Base-by-base conservation (phyloP, 257 asterid genomes). In the Agastache rugosa region DNA sequence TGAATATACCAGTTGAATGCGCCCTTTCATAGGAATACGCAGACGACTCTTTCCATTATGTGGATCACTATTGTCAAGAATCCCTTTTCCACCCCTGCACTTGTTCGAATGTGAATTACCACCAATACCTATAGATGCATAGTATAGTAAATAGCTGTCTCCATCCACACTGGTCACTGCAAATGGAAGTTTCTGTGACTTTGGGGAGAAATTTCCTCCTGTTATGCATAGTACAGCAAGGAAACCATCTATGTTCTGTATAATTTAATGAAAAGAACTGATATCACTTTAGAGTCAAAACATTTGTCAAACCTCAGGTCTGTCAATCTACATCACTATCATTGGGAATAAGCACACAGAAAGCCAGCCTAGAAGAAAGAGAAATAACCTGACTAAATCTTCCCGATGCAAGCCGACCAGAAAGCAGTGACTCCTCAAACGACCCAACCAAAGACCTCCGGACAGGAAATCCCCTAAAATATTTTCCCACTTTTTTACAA, bases 361-460 rank as follows among this genome's bases (percentile, higher is more conserved):
- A 63, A 35, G 59, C 63, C 74, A 71, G 63, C 27, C 56, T 5
- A 37, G 42, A 54, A 10, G 55, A 71, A 54, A 71, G 29, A 48
- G 50, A 79, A 69, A 73, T 45, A 64, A 92, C 97, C 97, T 90
- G 90, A 67, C 81, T 79, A 65, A 78, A 75, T 65, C 71, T 88
- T 82, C 93, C 96, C 44, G 76, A 77, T 34, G 92, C 77, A 54
- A 92, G 87, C 42, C 95, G 86, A 55, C 97, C 97, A 72, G 97
- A 90, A 76, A 90, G 83, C 62, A 92, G 86, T 29, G 95, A 92
- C 75, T 92, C 97, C 87, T 92, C 97, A 83, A 92, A 90, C 16
- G 96, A 92, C 68, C 97, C 96, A 75, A 92, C 90, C 87, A 92
- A 83, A 15, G 96, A 87, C 85, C 90, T 84, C 80, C 93, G 86